These are phyloP conservation scores for Nemania abortiva DNA, from an alignment of 2,329 filamentous ascomycete species.

Conservation along the genomic window DNA sequence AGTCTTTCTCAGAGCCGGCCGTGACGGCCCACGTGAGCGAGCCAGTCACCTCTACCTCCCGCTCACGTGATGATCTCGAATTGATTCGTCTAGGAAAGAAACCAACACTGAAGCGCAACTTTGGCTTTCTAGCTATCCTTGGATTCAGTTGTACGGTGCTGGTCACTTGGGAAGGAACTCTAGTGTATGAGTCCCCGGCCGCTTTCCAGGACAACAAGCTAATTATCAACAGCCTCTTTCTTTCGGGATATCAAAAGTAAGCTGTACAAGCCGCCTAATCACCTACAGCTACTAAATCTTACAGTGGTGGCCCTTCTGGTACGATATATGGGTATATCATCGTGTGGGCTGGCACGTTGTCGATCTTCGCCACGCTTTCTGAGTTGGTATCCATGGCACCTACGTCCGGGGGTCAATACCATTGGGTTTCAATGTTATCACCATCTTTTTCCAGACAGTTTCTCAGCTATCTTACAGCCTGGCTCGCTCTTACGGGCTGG, in stretches of 20 bases:
- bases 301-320: constrained; percentile 55
- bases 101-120: too few relatives aligned
- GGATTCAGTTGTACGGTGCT: too few relatives aligned
- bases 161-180: too few relatives aligned
- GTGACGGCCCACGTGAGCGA: too few relatives aligned
- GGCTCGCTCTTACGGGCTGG: constrained; percentile 42
- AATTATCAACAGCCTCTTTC: not conserved
- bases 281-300: not conserved
- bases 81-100: too few relatives aligned
- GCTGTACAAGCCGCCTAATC: too few relatives aligned
- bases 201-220: too few relatives aligned
- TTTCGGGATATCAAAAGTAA: not conserved
- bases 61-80: too few relatives aligned
- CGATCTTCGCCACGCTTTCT: constrained; percentile 58
- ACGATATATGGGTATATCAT: constrained; percentile 65
- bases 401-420: constrained; percentile 42
- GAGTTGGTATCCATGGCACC: constrained; percentile 59
- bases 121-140: too few relatives aligned
- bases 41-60: too few relatives aligned
- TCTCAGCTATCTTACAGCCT: constrained; percentile 42
- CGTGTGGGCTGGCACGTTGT: constrained; percentile 62
- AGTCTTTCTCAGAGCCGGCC: not conserved
- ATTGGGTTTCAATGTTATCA: too few relatives aligned
- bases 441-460: constrained; percentile 27
- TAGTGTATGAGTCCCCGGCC: too few relatives aligned